Conservation (phyloP, 345 rosid species). For the Eucalyptus shirleyi region DNA sequence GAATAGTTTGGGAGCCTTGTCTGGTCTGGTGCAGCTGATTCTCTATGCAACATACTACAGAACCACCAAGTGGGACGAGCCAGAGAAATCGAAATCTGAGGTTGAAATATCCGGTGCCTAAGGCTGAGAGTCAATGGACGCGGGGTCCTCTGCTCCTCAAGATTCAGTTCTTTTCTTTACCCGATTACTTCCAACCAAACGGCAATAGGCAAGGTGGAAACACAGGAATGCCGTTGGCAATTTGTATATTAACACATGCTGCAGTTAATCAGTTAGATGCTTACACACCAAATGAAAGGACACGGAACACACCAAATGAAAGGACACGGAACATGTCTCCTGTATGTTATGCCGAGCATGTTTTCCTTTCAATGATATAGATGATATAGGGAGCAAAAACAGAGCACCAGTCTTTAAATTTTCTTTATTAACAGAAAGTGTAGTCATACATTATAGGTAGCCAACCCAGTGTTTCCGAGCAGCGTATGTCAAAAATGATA, state of each 20-base stretch:
- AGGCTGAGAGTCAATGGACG: not conserved
- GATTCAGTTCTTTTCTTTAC: not conserved
- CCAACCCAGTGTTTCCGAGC: not conserved
- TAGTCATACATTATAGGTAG: not conserved
- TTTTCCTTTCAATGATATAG: not conserved
- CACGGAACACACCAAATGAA: not conserved
- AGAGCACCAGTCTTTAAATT: not conserved
- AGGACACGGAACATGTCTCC: not conserved
- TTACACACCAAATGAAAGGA: not conserved
- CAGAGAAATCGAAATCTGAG: not conserved
- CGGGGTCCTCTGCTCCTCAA: not conserved
- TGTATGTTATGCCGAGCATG: not conserved
- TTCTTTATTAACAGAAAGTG: not conserved
- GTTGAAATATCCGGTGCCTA: constrained; percentile 6
- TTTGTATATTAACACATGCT: not conserved
- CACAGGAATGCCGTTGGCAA: not conserved
- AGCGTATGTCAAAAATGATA: not conserved
- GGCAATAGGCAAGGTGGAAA: not conserved
- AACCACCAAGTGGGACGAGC: constrained; percentile 31
- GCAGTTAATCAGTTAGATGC: not conserved
- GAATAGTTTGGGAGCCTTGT: constrained; percentile 34
- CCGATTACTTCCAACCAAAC: not conserved
- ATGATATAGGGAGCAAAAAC: not conserved
- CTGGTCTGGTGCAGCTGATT: constrained; percentile 38
- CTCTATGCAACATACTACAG: constrained; percentile 23